Base-by-base conservation (phyloP, 108 stramenopile genomes). In the Nitzschia palea region DNA sequence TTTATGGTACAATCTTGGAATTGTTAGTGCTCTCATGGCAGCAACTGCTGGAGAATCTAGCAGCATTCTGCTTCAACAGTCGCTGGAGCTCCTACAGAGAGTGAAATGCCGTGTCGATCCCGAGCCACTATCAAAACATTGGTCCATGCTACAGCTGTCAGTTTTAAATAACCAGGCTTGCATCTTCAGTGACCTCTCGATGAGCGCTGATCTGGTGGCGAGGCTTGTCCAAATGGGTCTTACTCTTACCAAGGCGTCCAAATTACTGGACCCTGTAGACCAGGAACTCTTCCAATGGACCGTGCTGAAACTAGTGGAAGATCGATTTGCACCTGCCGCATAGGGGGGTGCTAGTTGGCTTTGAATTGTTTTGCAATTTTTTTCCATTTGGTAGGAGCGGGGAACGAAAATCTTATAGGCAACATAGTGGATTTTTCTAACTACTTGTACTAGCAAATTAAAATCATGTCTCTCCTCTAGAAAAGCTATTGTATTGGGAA, bases 251-350 rank as follows among this genome's bases (percentile, higher is more conserved):
- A 66, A 53, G 26, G 34, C 51, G 9, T 53, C 65, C 1, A 29
- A 40, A 10, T 34, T 66, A 12, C 53, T 66, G 17, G 65, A 66
- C 26, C 52, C 53, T 14, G 52, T 23, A 5, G 65, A 66, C 27
- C 65, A 66, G 50, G 52, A 66, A n/a, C 42, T 53, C 17, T 66
- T 66, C 27, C 65, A 37, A 4, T 66, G 65, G 65, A 66, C 65
- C 0, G 65, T 66, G 10, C 51, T 4, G 20, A 54, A 40, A 9
- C 53, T 66, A 0, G 57, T 59, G 33, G 56, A 69, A 57, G 67
- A 68, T 45, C 32, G 44, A 32, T 68, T 35, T 57, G 68, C 68
- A 25, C 26, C 57, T 31, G 57, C 57, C 8, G 62, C 71, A 56
- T 64, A 60, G 37, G 17, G 59, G n/a, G n/a, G n/a, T n/a, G n/a